These are phyloP conservation scores for Babesia divergens DNA, from an alignment of 169 alveolate species.

Conservation along the genomic window DNA sequence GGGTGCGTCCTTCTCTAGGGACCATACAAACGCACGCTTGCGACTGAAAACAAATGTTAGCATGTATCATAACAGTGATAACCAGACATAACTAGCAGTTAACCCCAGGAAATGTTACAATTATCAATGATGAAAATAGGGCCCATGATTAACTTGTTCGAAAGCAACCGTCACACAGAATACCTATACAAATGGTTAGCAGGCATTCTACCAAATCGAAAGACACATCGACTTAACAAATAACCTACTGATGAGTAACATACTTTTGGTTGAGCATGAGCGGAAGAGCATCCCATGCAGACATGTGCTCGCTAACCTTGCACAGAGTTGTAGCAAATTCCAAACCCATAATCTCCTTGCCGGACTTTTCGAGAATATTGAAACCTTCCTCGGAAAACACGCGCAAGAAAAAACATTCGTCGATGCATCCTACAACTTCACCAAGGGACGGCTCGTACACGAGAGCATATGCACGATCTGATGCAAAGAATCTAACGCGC, in stretches of 20 bases:
- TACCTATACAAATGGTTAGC: too few relatives aligned
- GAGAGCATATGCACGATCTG: conserved; percentile 43
- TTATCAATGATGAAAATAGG: neutral
- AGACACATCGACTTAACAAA: neutral
- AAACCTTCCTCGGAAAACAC: neutral
- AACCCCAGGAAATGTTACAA: neutral
- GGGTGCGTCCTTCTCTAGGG: conserved; percentile 30
- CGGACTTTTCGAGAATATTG: neutral
- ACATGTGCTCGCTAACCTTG: conserved; percentile 4
- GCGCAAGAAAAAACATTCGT: conserved; percentile 28
- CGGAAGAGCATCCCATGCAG: conserved; percentile 10
- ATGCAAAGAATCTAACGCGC: neutral
- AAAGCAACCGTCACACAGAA: too few relatives aligned
- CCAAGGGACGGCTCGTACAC: conserved; percentile 21
- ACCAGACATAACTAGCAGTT: neutral
- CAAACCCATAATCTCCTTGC: neutral
- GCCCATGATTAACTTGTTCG: too few relatives aligned
- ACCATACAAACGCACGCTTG: conserved; percentile 50
- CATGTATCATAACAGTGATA: too few relatives aligned
- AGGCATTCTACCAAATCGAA: too few relatives aligned
- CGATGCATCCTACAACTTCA: conserved; percentile 41
- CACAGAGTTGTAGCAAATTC: neutral
- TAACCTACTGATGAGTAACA: neutral
- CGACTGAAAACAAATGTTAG: neutral
- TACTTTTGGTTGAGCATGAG: neutral